Percentiles rank a stretch among this genome's conserved stretches.
phyloP scores from a whole-genome alignment of 805 yeast species.

The Candida dajiaensis region DNA sequence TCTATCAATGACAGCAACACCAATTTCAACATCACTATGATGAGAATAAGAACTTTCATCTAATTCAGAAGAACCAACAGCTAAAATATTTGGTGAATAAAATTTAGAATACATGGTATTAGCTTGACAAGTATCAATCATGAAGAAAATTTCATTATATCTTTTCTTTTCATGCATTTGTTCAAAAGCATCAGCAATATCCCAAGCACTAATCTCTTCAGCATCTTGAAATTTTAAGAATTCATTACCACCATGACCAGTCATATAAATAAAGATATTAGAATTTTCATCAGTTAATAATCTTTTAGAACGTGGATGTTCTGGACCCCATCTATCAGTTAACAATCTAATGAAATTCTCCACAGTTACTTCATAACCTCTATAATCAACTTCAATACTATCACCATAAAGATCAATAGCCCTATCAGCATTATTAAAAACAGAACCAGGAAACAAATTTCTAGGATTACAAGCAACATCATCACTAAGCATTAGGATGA shows the following conservation, averaged over 20 bases:
- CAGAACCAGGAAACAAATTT: conserved; percentile 93
- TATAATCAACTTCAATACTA: conserved; percentile 89
- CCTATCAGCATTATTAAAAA: conserved; percentile 89
- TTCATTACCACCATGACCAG: conserved; percentile 99
- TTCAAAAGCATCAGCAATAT: conserved; percentile 93
- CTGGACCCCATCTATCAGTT: conserved; percentile 94
- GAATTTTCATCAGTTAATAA: conserved; percentile 89
- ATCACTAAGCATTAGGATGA: conserved; percentile 91
- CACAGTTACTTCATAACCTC: conserved; percentile 98
- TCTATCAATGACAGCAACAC: conserved; percentile 96
- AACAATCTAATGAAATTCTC: conserved; percentile 89
- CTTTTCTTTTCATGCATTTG: conserved; percentile 96
- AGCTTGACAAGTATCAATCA: conserved; percentile 99
- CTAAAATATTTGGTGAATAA: conserved; percentile 85
- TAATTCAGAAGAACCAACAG: conserved; percentile 85
- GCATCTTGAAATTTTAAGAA: conserved; percentile 97
- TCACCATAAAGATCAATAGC: conserved; percentile 92
- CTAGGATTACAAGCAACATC: conserved; percentile 97
- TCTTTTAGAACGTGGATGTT: conserved; percentile 89
- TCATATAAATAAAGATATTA: conserved; percentile 88
- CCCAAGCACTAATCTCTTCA: conserved; percentile 93
- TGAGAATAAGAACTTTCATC: conserved; percentile 94
- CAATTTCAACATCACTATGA: conserved; percentile 91
- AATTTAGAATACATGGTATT: conserved; percentile 93
- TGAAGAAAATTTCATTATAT: conserved; percentile 91